These are phyloP conservation scores for Beta corolliflora DNA, from an alignment of 179 eudicot species.

Conservation along the genomic window DNA sequence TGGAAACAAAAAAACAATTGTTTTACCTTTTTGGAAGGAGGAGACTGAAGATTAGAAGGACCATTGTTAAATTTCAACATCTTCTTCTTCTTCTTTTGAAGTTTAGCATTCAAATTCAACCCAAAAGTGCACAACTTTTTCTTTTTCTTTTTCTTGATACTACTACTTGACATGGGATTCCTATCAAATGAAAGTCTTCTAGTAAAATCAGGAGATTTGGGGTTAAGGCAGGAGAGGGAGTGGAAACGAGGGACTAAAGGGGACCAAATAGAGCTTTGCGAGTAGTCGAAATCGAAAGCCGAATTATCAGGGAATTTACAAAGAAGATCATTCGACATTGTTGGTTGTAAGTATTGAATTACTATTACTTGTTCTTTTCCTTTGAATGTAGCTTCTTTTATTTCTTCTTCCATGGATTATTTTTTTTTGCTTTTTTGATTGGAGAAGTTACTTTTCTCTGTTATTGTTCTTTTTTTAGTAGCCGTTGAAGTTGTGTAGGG, in stretches of 20 bases:
- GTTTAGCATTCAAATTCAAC: slow-evolving; percentile 26
- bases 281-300: slow-evolving; percentile 68
- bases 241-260: slow-evolving; percentile 51
- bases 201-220: slow-evolving; percentile 30
- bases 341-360: slow-evolving; percentile 47
- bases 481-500: slow-evolving; percentile 29
- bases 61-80: background rate
- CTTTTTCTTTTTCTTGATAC: slow-evolving; percentile 48
- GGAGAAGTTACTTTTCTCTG: background rate
- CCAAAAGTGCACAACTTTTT: slow-evolving; percentile 35
- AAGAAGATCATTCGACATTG: slow-evolving; percentile 50
- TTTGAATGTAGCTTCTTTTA: slow-evolving; percentile 7
- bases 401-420: slow-evolving; percentile 33
- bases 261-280: slow-evolving; percentile 82
- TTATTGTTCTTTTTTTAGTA: background rate
- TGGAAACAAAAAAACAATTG: background rate
- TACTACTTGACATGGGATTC: slow-evolving; percentile 16
- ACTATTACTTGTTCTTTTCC: slow-evolving; percentile 37
- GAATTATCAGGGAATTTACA: slow-evolving; percentile 66
- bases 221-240: slow-evolving; percentile 18
- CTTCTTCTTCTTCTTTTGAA: slow-evolving; percentile 31
- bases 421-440: background rate
- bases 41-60: slow-evolving; percentile 14
- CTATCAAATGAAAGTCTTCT: slow-evolving; percentile 38
- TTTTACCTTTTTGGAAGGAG: slow-evolving; percentile 37